phyloP scores from a whole-genome alignment of 2,329 filamentous ascomycete genomes.

The Hirsutella minnesotensis region DNA sequence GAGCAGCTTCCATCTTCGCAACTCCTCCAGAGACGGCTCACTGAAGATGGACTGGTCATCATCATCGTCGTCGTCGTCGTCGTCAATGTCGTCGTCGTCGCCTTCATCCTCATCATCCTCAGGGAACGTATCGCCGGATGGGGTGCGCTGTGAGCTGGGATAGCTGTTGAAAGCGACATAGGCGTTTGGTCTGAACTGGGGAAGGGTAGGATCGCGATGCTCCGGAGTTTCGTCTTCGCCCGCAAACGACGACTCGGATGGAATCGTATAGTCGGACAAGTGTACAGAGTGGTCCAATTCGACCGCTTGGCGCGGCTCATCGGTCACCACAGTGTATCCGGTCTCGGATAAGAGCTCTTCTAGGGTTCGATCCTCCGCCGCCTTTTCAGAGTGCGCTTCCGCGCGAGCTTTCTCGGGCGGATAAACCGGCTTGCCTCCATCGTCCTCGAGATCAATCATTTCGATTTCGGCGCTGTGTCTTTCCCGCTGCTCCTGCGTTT shows the following conservation, averaged over 20 bases:
- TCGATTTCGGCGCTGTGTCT: slow-evolving; percentile 39
- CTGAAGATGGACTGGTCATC: slow-evolving; percentile 1
- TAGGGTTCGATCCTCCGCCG: slow-evolving; percentile 15
- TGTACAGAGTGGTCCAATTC: slow-evolving; percentile 18
- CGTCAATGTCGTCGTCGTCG: not conserved
- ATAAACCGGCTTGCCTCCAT: slow-evolving; percentile 9
- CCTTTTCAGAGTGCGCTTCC: slow-evolving; percentile 1
- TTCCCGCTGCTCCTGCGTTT: slow-evolving; percentile 50
- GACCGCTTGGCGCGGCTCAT: slow-evolving; percentile 18
- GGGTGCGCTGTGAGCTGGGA: not conserved
- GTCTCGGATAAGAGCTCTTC: slow-evolving; percentile 27
- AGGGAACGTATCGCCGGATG: not conserved
- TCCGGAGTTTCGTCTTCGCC: slow-evolving; percentile 11
- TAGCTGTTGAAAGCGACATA: slow-evolving; percentile 10
- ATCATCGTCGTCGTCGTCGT: not conserved
- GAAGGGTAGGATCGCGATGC: slow-evolving; percentile 50
- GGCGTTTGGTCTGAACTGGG: slow-evolving; percentile 55
- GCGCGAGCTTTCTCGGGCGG: not conserved
- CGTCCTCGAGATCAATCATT: slow-evolving; percentile 21
- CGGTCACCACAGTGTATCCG: slow-evolving; percentile 30
- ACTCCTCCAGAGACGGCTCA: slow-evolving; percentile 17
- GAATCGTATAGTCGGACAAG: slow-evolving; percentile 4
- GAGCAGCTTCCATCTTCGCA: slow-evolving; percentile 41
- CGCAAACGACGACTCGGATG: slow-evolving; percentile 1
- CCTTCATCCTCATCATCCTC: not conserved